Conservation (phyloP, 805 yeast species). For the Nakazawaea ishiwadae region DNA sequence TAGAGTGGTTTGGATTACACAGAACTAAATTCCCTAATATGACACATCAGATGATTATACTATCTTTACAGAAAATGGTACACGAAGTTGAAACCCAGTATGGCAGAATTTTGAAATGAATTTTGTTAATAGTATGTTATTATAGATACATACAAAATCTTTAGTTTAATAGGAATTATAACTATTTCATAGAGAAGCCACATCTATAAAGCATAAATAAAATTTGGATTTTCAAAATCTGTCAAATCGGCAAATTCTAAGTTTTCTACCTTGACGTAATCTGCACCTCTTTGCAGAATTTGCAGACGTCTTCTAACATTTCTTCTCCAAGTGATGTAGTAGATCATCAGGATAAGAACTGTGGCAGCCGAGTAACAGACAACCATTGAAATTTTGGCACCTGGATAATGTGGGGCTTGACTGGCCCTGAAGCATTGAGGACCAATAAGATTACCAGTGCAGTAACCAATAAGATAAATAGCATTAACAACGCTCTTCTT, state of each 20-base stretch:
- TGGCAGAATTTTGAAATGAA: conserved; percentile 43
- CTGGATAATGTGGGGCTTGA: conserved; percentile 53
- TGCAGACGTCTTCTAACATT: conserved; percentile 37
- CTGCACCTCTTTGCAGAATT: conserved; percentile 21
- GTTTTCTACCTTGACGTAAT: conserved; percentile 25
- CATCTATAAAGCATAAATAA: conserved; percentile 29
- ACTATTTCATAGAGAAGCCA: no score
- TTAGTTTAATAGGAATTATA: no score
- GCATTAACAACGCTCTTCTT: conserved; percentile 54
- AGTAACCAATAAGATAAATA: conserved; percentile 52
- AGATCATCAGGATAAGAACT: conserved; percentile 26
- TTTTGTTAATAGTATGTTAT: conserved; percentile 20
- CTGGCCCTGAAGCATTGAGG: conserved; percentile 59
- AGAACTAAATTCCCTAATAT: conserved; percentile 80
- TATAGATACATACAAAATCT: background rate
- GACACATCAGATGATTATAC: conserved; percentile 76
- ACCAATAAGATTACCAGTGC: conserved; percentile 63
- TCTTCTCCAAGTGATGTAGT: conserved; percentile 27
- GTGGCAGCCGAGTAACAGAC: conserved; percentile 41
- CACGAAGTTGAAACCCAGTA: conserved; percentile 59
- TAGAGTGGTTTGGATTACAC: conserved; percentile 97
- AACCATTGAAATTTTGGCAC: conserved; percentile 50
- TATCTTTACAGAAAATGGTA: conserved; percentile 68
- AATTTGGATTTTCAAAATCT: conserved; percentile 34
- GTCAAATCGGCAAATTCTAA: conserved; percentile 41